These are phyloP conservation scores for Fonsecaea erecta DNA, from an alignment of 2,329 filamentous ascomycete genomes.

Conservation along the genomic window DNA sequence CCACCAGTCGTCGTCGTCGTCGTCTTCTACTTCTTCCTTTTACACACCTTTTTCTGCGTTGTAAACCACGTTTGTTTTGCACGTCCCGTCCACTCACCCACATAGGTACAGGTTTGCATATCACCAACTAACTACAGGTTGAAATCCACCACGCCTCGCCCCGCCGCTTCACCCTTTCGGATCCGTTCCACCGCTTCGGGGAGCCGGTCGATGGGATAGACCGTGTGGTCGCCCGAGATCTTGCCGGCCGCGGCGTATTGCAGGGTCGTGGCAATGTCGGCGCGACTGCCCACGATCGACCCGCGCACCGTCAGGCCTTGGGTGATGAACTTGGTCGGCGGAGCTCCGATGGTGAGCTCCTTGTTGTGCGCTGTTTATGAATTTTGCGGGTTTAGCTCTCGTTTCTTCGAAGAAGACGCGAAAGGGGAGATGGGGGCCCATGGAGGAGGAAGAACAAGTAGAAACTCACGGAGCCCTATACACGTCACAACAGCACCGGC, in stretches of 20 bases:
- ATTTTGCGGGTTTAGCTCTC: not conserved
- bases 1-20: too few species aligned
- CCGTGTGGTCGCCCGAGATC: not conserved
- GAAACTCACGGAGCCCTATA: not conserved
- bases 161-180: not conserved
- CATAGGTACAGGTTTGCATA: too few species aligned
- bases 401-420: not conserved
- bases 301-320: not conserved
- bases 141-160: not conserved
- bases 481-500: not conserved
- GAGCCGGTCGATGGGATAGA: not conserved
- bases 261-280: not conserved
- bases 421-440: not conserved
- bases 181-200: not conserved
- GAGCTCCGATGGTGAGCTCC: not conserved
- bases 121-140: conserved; percentile 1
- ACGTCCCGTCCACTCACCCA: too few species aligned
- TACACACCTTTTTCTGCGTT: too few species aligned
- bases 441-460: not conserved
- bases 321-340: not conserved
- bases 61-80: too few species aligned
- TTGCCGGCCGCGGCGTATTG: not conserved
- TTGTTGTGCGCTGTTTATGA: not conserved
- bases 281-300: not conserved
- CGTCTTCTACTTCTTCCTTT: too few species aligned